Conservation (phyloP, 2,329 filamentous ascomycete genomes). For the Kalmusia sp. region DNA sequence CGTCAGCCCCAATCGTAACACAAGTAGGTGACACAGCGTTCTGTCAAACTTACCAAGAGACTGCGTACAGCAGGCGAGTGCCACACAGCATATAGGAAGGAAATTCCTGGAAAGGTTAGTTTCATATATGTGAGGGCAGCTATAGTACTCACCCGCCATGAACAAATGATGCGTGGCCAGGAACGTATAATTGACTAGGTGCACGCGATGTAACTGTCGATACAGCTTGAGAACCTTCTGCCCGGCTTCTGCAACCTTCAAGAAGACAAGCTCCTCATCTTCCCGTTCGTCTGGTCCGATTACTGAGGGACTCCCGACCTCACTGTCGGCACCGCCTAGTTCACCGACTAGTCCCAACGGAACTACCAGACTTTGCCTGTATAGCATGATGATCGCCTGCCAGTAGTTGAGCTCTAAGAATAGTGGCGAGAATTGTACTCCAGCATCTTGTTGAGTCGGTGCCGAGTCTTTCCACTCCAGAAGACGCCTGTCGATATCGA, state of each 20-base stretch:
- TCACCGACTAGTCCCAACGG: conserved; percentile 85
- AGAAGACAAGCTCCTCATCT: conserved; percentile 89
- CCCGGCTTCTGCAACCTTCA: conserved; percentile 93
- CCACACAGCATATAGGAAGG: conserved; percentile 97
- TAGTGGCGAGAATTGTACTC: conserved; percentile 86
- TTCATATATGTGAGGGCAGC: conserved; percentile 15
- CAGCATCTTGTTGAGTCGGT: conserved; percentile 78
- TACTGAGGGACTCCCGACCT: conserved; percentile 66
- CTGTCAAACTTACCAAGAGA: conserved; percentile 70
- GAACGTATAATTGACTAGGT: conserved; percentile 95
- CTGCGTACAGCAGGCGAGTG: conserved; percentile 89
- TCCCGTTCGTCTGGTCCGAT: conserved; percentile 72
- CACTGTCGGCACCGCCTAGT: conserved; percentile 64
- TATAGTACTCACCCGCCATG: conserved; percentile 76
- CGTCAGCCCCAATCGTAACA: conserved; percentile 7
- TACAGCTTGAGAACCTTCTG: conserved; percentile 93
- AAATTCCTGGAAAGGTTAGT: conserved; percentile 64
- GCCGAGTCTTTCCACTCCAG: conserved; percentile 86
- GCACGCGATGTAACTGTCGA: conserved; percentile 83
- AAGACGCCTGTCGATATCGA: conserved; percentile 82
- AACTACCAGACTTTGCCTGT: conserved; percentile 86
- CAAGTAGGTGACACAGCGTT: conserved; percentile 18
- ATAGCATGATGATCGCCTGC: conserved; percentile 96
- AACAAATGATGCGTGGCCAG: conserved; percentile 95
- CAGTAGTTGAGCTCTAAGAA: conserved; percentile 97